These are phyloP conservation scores for Neobulgaria alba DNA, from an alignment of 2,329 filamentous ascomycete genomes.

Conservation along the genomic window DNA sequence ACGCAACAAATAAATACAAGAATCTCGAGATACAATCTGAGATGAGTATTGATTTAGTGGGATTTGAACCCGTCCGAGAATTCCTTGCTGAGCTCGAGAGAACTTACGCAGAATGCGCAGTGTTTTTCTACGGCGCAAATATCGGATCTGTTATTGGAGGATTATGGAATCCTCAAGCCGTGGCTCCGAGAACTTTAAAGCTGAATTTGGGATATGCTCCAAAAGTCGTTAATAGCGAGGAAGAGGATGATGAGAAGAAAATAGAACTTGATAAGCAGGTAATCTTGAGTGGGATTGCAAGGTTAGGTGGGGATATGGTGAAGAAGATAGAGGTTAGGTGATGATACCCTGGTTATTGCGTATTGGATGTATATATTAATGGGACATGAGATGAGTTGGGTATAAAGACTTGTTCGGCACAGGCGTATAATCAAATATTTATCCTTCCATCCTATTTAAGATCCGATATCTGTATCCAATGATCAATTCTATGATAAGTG, in stretches of 20 bases:
- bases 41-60: slow-evolving; percentile 34
- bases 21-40: slow-evolving; percentile 61
- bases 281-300: slow-evolving; percentile 65
- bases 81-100: slow-evolving; percentile 60
- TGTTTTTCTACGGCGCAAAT: slow-evolving; percentile 69
- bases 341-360: background rate
- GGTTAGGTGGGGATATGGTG: slow-evolving; percentile 61
- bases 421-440: too few relatives aligned
- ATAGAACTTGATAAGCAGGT: slow-evolving; percentile 59
- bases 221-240: slow-evolving; percentile 32
- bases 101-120: slow-evolving; percentile 58
- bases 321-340: slow-evolving; percentile 28
- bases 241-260: slow-evolving; percentile 34
- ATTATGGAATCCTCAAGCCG: slow-evolving; percentile 52
- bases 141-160: slow-evolving; percentile 51
- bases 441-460: too few relatives aligned
- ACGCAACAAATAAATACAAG: slow-evolving; percentile 54
- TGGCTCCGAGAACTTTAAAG: slow-evolving; percentile 48
- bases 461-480: too few relatives aligned
- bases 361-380: too few relatives aligned
- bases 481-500: too few relatives aligned
- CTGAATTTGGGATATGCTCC: slow-evolving; percentile 63
- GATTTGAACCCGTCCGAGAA: slow-evolving; percentile 50
- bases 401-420: too few relatives aligned
- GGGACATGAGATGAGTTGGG: too few relatives aligned